phyloP scores from a whole-genome alignment of 2,329 filamentous ascomycete species.

The Emydomyces testavorans region DNA sequence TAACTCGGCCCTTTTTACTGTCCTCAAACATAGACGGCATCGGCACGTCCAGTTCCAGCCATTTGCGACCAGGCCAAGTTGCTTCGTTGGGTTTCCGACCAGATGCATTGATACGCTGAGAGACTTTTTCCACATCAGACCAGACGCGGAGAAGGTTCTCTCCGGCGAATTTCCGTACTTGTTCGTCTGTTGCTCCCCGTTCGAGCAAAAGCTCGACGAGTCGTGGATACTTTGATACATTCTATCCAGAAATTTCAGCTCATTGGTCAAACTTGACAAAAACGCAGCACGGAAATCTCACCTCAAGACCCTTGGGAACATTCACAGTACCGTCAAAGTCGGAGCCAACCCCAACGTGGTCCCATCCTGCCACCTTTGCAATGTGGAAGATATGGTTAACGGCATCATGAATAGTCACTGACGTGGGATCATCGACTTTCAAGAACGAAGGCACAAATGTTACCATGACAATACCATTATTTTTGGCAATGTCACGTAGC shows the following conservation, averaged over 20 bases:
- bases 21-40: conserved; percentile 8
- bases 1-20: conserved; percentile 1
- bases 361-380: conserved; percentile 24
- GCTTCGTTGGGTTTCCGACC: conserved; percentile 19
- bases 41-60: conserved; percentile 1
- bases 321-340: conserved; percentile 27
- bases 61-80: conserved; percentile 14
- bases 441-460: conserved; percentile 30
- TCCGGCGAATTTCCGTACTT: conserved; percentile 29
- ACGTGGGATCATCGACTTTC: conserved; percentile 22
- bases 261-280: neutral
- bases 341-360: conserved; percentile 28
- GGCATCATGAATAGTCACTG: conserved; percentile 27
- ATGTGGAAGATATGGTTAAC: conserved; percentile 32
- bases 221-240: conserved; percentile 20
- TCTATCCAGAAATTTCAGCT: conserved; percentile 14
- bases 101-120: conserved; percentile 13
- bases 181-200: conserved; percentile 31
- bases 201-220: conserved; percentile 23
- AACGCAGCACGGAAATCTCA: conserved; percentile 1
- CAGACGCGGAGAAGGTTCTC: conserved; percentile 29
- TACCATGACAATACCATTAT: conserved; percentile 35
- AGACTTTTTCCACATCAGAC: conserved; percentile 17
- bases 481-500: conserved; percentile 26
- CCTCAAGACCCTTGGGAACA: conserved; percentile 21